Conservation (phyloP, 352 stramenopile species). For the Plasmopara viticola region DNA sequence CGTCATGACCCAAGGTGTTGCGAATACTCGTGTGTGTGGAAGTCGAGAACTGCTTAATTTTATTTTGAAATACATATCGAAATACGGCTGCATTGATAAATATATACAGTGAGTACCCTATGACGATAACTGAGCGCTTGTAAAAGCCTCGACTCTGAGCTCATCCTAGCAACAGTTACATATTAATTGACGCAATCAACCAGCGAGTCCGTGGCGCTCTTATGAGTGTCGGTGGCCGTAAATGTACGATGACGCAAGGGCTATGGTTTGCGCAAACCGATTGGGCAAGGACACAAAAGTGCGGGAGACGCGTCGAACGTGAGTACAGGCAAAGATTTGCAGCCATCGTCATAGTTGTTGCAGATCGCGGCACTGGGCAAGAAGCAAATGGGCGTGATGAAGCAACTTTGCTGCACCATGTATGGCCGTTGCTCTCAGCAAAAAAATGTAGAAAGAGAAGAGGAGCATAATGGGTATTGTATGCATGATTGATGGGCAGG, state of each 20-base stretch:
- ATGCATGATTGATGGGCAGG: conserved; percentile 20
- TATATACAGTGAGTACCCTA: no score
- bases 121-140: no score
- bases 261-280: conserved; percentile 48
- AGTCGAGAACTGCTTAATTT: neutral
- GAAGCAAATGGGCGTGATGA: conserved; percentile 64
- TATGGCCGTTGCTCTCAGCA: conserved; percentile 70
- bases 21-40: neutral
- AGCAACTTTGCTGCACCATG: conserved; percentile 75
- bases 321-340: conserved; percentile 1
- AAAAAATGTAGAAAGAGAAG: conserved; percentile 49
- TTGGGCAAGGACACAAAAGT: conserved; percentile 54
- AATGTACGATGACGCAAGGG: conserved; percentile 58
- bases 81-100: no score
- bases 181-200: neutral
- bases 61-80: neutral
- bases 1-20: conserved; percentile 20
- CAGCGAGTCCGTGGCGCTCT: neutral
- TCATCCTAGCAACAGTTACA: no score
- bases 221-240: conserved; percentile 36
- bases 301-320: conserved; percentile 59
- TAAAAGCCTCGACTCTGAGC: no score
- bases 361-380: conserved; percentile 64
- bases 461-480: no score
- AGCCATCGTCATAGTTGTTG: neutral